These are phyloP conservation scores for Juncus inflexus DNA, from an alignment of 176 grass and related monocot genomes.

Conservation along the genomic window DNA sequence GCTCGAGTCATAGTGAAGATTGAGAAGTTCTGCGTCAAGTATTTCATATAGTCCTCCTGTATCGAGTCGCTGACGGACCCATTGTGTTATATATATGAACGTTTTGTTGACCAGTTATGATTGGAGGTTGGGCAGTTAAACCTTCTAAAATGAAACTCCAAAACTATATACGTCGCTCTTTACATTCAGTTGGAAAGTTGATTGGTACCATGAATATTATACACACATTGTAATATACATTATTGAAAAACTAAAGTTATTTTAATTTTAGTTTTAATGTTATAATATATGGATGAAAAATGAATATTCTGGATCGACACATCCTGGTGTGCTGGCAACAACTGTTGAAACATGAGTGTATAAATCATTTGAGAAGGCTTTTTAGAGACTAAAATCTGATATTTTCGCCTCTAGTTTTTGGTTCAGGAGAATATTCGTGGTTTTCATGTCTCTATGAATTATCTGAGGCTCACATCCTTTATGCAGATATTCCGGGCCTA, in stretches of 20 bases:
- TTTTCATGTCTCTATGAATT: constrained; percentile 61
- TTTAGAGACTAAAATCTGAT: constrained; percentile 56
- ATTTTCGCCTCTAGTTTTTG: constrained; percentile 48
- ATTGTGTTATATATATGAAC: background rate
- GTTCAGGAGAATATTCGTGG: constrained; percentile 44
- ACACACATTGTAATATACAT: too few species aligned
- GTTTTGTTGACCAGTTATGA: background rate
- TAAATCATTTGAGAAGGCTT: constrained; percentile 8
- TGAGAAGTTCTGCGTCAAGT: constrained; percentile 11
- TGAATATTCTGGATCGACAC: constrained; percentile 48
- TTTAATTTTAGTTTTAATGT: background rate
- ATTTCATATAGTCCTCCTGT: constrained; percentile 4
- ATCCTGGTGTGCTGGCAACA: constrained; percentile 34
- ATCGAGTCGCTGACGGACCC: background rate
- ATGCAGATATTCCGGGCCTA: constrained; percentile 54
- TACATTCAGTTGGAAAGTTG: constrained; percentile 3
- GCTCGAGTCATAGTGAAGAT: background rate
- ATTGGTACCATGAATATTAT: constrained; percentile 36
- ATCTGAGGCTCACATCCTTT: constrained; percentile 39
- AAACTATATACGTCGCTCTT: constrained; percentile 34
- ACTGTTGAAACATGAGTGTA: constrained; percentile 29
- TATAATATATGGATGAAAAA: too few species aligned
- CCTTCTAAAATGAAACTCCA: constrained; percentile 27
- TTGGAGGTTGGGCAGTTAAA: constrained; percentile 18
- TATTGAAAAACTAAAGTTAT: background rate